Evolutionary conservation across 352 stramenopile genomes (phyloP).

Genomic region (Phytophthora meadii): DNA sequence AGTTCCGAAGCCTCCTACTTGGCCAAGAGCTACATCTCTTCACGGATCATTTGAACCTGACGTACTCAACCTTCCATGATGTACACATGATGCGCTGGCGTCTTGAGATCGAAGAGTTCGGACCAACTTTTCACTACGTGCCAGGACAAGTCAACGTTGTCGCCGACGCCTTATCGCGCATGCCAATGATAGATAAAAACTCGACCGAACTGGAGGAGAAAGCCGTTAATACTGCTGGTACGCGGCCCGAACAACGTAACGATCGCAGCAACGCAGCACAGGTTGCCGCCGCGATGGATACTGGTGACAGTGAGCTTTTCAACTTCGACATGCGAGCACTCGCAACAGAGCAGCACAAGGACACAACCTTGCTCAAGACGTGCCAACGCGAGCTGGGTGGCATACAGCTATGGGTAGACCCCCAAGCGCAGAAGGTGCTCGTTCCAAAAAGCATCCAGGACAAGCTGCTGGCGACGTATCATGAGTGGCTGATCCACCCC

Average conservation of each 20-base stretch:
- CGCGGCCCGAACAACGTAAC: no score
- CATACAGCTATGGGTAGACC: not conserved
- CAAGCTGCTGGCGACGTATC: not conserved
- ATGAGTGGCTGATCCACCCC: constrained; percentile 10
- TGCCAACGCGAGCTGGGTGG: not conserved
- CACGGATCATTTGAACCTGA: constrained; percentile 13
- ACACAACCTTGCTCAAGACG: no score
- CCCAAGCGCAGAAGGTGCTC: not conserved
- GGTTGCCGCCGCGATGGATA: no score
- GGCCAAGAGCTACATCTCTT: constrained; percentile 3
- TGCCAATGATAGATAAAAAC: not conserved
- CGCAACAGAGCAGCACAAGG: no score
- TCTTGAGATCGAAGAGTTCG: constrained; percentile 9
- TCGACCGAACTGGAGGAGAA: constrained; percentile 1
- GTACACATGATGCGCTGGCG: constrained; percentile 13
- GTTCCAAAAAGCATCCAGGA: not conserved
- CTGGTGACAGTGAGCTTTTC: no score
- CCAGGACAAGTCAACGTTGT: constrained; percentile 2
- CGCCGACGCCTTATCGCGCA: not conserved
- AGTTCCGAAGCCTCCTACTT: not conserved
- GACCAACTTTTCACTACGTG: constrained; percentile 1
- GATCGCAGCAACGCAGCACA: no score
- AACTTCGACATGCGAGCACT: no score
- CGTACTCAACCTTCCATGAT: constrained; percentile 9
- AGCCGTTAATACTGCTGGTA: no score